A percentile compares a stretch with the other conserved stretches of the same genome.
Evolutionary conservation across 2,329 filamentous ascomycete genomes (phyloP).

Genomic region (Calonectria pauciramosa): DNA sequence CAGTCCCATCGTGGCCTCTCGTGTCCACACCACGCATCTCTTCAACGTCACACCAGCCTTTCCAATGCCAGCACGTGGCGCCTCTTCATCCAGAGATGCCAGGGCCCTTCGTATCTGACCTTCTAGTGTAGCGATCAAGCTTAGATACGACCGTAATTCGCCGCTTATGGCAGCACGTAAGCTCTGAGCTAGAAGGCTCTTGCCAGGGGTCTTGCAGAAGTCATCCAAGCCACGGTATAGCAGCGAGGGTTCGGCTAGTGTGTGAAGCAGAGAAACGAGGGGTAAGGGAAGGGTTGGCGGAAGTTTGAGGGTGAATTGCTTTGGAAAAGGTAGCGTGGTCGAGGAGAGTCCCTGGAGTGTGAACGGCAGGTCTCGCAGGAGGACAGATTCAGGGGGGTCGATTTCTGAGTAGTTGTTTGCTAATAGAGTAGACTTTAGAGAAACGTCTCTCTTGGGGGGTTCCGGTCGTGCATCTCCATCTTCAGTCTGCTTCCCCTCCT

Average conservation of each 20-base stretch:
- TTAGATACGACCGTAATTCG: slow-evolving; percentile 90
- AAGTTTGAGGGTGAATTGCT: slow-evolving; percentile 78
- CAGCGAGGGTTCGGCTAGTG: slow-evolving; percentile 92
- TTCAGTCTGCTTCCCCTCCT: slow-evolving; percentile 55
- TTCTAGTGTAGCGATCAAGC: slow-evolving; percentile 91
- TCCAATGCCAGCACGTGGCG: slow-evolving; percentile 78
- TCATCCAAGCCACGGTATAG: slow-evolving; percentile 84
- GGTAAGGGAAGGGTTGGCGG: slow-evolving; percentile 86
- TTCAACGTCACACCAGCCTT: slow-evolving; percentile 95
- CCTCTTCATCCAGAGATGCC: slow-evolving; percentile 77
- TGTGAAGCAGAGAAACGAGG: slow-evolving; percentile 88
- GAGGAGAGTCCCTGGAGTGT: slow-evolving; percentile 94
- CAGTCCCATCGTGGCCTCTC: slow-evolving; percentile 95
- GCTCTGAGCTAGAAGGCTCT: slow-evolving; percentile 92
- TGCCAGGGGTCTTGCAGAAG: slow-evolving; percentile 86
- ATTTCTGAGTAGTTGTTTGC: slow-evolving; percentile 70
- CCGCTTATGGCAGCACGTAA: slow-evolving; percentile 86
- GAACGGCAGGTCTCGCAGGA: slow-evolving; percentile 88
- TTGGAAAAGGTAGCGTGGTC: slow-evolving; percentile 82
- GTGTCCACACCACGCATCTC: slow-evolving; percentile 95
- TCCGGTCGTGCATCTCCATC: slow-evolving; percentile 51
- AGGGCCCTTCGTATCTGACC: slow-evolving; percentile 90
- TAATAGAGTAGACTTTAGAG: slow-evolving; percentile 69
- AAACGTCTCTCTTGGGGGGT: slow-evolving; percentile 61
- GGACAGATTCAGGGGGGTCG: slow-evolving; percentile 73